Percentiles rank a stretch among this genome's conserved stretches.
phyloP scores from a whole-genome alignment of 2,329 filamentous ascomycete genomes.

The Monosporascus sp. region DNA sequence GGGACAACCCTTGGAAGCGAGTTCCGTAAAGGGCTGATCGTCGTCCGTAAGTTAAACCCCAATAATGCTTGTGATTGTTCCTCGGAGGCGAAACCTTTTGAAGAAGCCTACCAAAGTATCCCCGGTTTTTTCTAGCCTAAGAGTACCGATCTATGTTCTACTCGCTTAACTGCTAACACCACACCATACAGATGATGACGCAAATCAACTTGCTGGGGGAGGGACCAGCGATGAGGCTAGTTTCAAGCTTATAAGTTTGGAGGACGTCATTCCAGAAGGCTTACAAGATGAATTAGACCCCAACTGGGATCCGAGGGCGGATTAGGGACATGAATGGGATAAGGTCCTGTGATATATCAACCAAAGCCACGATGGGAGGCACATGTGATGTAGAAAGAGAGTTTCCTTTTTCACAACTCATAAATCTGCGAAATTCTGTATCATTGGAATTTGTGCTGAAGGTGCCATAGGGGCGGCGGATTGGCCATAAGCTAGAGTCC shows the following conservation, averaged over 20 bases:
- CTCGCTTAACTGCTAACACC: neutral
- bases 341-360: neutral
- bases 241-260: constrained; percentile 44
- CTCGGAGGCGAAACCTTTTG: neutral
- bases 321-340: neutral
- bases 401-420: no score
- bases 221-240: constrained; percentile 41
- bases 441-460: no score
- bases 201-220: constrained; percentile 42
- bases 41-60: constrained; percentile 28
- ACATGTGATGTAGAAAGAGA: no score
- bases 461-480: no score
- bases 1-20: constrained; percentile 35
- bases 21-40: constrained; percentile 40
- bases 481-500: no score
- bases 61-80: neutral
- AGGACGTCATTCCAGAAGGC: constrained; percentile 32
- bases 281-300: constrained; percentile 31
- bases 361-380: neutral
- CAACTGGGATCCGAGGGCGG: constrained; percentile 35
- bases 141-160: neutral
- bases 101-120: no score
- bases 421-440: no score
- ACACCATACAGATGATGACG: constrained; percentile 39
- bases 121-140: no score